Conservation (phyloP, 257 asterid genomes). For the Primulina huaijiensis region DNA sequence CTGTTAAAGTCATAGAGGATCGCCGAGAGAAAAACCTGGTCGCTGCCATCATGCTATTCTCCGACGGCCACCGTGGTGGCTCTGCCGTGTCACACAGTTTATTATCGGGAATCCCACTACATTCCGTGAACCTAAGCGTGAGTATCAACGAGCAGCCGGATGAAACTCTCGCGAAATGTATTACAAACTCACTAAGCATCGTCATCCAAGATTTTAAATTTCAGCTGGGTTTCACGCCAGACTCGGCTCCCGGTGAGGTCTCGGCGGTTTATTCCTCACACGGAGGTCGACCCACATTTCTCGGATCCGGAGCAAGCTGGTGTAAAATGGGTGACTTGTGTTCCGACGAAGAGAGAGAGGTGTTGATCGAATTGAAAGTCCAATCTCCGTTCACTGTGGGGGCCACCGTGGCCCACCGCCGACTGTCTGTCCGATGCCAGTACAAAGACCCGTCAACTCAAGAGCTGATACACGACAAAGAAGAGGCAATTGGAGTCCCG, state of each 20-base stretch:
- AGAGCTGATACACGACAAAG: constrained; percentile 58
- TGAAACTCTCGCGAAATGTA: constrained; percentile 33
- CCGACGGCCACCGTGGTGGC: constrained; percentile 48
- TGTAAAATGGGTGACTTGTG: constrained; percentile 64
- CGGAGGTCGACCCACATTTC: constrained; percentile 45
- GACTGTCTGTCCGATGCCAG: constrained; percentile 71
- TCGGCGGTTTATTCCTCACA: constrained; percentile 55
- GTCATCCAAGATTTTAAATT: constrained; percentile 58
- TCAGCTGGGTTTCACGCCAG: constrained; percentile 49
- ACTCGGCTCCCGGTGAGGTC: constrained; percentile 64
- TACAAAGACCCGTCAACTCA: constrained; percentile 91
- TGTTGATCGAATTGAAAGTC: constrained; percentile 78
- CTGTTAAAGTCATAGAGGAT: constrained; percentile 91
- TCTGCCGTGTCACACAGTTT: constrained; percentile 57
- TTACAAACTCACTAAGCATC: constrained; percentile 50
- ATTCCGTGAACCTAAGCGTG: constrained; percentile 55
- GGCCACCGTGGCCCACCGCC: constrained; percentile 50
- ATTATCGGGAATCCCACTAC: constrained; percentile 66
- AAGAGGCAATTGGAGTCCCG: constrained; percentile 57
- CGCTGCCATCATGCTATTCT: constrained; percentile 63
- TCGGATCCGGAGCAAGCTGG: constrained; percentile 71
- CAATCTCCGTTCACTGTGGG: constrained; percentile 52
- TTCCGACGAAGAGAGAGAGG: constrained; percentile 74
- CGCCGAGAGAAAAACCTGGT: constrained; percentile 81
- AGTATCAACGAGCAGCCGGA: constrained; percentile 39